Percentiles rank a stretch among this genome's conserved stretches.
These are phyloP conservation scores for Abrus pulchellus DNA, from an alignment of 306 rosid genomes.

Conservation along the genomic window DNA sequence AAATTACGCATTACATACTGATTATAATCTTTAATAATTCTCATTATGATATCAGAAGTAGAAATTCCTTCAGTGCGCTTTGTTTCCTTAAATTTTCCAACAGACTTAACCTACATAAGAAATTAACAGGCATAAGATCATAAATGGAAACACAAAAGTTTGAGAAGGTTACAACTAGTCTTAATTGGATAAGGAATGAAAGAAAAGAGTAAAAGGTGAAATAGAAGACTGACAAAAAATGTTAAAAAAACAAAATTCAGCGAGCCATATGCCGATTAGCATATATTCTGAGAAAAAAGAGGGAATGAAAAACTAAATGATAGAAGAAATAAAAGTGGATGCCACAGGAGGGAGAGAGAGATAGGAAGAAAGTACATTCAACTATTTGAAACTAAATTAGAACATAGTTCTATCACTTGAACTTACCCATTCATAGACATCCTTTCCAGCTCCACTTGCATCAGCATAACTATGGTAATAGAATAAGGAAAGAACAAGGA, in stretches of 20 bases:
- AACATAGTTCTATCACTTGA: slow-evolving; percentile 22
- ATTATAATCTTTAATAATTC: slow-evolving; percentile 93
- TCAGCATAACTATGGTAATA: slow-evolving; percentile 80
- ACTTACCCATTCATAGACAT: slow-evolving; percentile 92
- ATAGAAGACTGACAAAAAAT: slow-evolving; percentile 5
- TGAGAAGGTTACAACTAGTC: slow-evolving; percentile 27
- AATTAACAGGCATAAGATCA: slow-evolving; percentile 38
- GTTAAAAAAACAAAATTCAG: slow-evolving; percentile 23
- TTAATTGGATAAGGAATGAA: slow-evolving; percentile 12
- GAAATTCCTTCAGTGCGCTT: slow-evolving; percentile 93
- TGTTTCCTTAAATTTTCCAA: slow-evolving; percentile 94
- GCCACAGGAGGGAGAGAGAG: neutral
- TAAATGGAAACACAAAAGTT: neutral
- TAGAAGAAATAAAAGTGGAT: slow-evolving; percentile 9
- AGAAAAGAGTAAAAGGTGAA: slow-evolving; percentile 16
- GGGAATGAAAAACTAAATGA: slow-evolving; percentile 9
- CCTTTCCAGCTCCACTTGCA: slow-evolving; percentile 91
- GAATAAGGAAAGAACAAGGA: slow-evolving; percentile 45
- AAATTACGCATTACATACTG: slow-evolving; percentile 93
- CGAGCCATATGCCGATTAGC: slow-evolving; percentile 8
- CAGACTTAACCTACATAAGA: slow-evolving; percentile 72
- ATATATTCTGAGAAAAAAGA: neutral
- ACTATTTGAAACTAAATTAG: slow-evolving; percentile 25
- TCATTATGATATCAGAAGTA: slow-evolving; percentile 96
- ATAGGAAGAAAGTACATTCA: neutral